Percentiles rank a stretch among this genome's conserved stretches.
Evolutionary conservation across 1,284 basidiomycete species (phyloP).

Genomic region (Abortiporus biennis): DNA sequence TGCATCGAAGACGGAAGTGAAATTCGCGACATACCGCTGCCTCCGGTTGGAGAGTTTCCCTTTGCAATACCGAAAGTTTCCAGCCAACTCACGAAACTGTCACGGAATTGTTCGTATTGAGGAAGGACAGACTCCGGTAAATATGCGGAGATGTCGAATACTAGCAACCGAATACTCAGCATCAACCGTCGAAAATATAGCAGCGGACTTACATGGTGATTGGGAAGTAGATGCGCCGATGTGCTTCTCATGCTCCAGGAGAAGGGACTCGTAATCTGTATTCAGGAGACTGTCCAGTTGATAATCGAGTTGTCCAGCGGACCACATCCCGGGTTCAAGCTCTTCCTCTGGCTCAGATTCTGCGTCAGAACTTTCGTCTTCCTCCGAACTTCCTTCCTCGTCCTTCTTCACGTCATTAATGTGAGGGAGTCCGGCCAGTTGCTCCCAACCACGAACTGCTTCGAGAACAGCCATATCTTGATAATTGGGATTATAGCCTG

Average conservation of each 20-base stretch:
- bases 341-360: conserved; percentile 30
- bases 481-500: conserved; percentile 96
- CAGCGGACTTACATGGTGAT: conserved; percentile 45
- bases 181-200: neutral
- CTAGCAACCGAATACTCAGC: conserved; percentile 32
- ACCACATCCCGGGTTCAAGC: conserved; percentile 48
- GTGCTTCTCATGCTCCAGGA: conserved; percentile 72
- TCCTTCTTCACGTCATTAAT: conserved; percentile 52
- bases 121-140: conserved; percentile 81
- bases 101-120: conserved; percentile 68
- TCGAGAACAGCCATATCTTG: conserved; percentile 99
- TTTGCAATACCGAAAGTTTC: conserved; percentile 59
- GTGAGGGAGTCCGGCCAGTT: conserved; percentile 66
- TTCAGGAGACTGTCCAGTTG: conserved; percentile 65
- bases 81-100: conserved; percentile 61
- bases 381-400: conserved; percentile 25
- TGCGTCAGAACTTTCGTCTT: conserved; percentile 18
- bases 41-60: conserved; percentile 22
- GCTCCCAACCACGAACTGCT: conserved; percentile 91
- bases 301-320: conserved; percentile 44
- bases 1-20: conserved; percentile 1
- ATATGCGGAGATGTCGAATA: conserved; percentile 81
- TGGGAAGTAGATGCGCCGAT: conserved; percentile 39
- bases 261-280: conserved; percentile 67
- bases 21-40: conserved; percentile 48